Percentiles rank a stretch among this genome's conserved stretches.
Evolutionary conservation across 1,139 yeast species (phyloP).

Genomic region (Ogataea hybrid): DNA sequence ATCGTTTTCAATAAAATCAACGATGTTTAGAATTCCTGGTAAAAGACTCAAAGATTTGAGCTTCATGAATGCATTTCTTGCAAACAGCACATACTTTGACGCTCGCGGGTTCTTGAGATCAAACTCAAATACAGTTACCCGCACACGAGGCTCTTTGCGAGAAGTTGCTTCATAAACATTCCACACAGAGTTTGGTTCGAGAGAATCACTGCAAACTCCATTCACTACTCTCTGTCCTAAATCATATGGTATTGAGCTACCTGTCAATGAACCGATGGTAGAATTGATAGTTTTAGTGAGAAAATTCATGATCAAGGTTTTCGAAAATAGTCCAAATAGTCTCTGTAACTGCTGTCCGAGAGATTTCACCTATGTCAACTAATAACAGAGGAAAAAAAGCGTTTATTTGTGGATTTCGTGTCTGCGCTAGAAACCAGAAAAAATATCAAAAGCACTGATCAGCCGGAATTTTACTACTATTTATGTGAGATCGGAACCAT

Average conservation of each 20-base stretch:
- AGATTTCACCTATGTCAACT: too few species aligned
- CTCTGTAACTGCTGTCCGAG: too few species aligned
- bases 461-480: too few species aligned
- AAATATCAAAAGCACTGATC: too few species aligned
- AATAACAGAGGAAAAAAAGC: too few species aligned
- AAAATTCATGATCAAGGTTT: slow-evolving; percentile 48
- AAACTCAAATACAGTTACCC: slow-evolving; percentile 62
- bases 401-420: too few species aligned
- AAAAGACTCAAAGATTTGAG: slow-evolving; percentile 61
- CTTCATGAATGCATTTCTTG: slow-evolving; percentile 63
- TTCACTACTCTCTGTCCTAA: slow-evolving; percentile 43
- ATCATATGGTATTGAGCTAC: slow-evolving; percentile 56
- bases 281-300: slow-evolving; percentile 55
- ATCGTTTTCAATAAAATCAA: slow-evolving; percentile 72
- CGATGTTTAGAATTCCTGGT: slow-evolving; percentile 71
- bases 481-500: too few species aligned
- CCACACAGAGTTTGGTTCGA: slow-evolving; percentile 36
- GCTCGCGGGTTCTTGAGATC: slow-evolving; percentile 45
- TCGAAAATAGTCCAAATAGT: too few species aligned
- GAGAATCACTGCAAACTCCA: slow-evolving; percentile 26
- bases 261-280: slow-evolving; percentile 53
- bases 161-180: slow-evolving; percentile 39
- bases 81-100: slow-evolving; percentile 42
- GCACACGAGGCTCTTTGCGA: slow-evolving; percentile 38
- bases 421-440: too few species aligned